Percentiles rank a stretch among this genome's conserved stretches.
phyloP scores from a whole-genome alignment of 148 eudicot species.

The Rhododendron ovatum region DNA sequence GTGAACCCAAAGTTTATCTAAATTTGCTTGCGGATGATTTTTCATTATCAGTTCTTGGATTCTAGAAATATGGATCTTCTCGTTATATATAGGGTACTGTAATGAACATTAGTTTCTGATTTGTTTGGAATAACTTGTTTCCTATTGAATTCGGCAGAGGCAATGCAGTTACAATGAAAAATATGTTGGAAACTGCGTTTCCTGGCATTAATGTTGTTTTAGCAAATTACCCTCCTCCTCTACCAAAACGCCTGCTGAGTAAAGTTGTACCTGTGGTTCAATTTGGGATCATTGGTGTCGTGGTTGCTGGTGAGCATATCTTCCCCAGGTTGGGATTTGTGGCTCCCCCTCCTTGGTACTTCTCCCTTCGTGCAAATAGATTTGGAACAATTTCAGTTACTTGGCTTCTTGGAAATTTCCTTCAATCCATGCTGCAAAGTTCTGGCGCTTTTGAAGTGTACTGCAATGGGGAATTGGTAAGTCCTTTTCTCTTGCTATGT shows the following conservation, averaged over 20 bases:
- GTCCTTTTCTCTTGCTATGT: not conserved
- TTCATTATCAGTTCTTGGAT: not conserved
- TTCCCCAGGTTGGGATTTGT: constrained; percentile 83
- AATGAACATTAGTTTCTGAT: not conserved
- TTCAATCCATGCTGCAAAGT: constrained; percentile 74
- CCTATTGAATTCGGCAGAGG: constrained; percentile 46
- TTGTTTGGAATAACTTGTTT: not conserved
- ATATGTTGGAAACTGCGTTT: constrained; percentile 81
- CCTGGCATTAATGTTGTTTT: constrained; percentile 73
- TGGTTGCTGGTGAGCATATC: constrained; percentile 88
- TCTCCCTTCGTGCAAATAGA: constrained; percentile 76
- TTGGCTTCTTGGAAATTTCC: constrained; percentile 89
- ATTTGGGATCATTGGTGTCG: constrained; percentile 62
- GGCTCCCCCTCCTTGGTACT: constrained; percentile 89
- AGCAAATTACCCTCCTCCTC: constrained; percentile 85
- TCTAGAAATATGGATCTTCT: not conserved
- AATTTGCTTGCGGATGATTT: not conserved
- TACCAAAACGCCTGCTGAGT: constrained; percentile 81
- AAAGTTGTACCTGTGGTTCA: constrained; percentile 79
- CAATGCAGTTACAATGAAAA: constrained; percentile 84
- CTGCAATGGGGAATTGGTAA: constrained; percentile 71
- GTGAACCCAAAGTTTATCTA: not conserved
- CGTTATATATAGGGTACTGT: not conserved
- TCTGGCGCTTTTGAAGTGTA: constrained; percentile 96
- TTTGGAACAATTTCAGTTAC: constrained; percentile 91